Evolutionary conservation across 805 yeast species (phyloP).

Genomic region (Barnettozyma botsteinii): DNA sequence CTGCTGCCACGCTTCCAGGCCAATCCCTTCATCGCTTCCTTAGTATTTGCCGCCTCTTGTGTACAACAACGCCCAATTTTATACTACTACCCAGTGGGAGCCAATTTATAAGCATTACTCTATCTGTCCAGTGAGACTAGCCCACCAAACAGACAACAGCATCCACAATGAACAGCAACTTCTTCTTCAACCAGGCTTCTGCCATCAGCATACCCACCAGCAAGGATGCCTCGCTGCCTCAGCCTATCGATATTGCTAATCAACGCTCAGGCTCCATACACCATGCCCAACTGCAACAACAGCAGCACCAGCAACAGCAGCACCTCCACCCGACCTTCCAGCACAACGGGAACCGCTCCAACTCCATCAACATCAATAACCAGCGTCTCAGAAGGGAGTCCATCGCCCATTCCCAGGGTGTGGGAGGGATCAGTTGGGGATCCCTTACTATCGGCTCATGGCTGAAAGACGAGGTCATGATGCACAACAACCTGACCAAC

Average conservation of each 20-base stretch:
- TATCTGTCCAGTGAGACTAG: too few relatives aligned
- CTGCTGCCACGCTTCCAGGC: too few relatives aligned
- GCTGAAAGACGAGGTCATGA: conserved; percentile 89
- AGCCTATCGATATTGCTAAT: conserved; percentile 34
- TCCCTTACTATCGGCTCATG: conserved; percentile 92
- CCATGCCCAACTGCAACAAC: conserved; percentile 4
- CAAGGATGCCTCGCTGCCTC: conserved; percentile 12
- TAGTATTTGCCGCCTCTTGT: too few relatives aligned
- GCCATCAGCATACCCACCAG: conserved; percentile 30
- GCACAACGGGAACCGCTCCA: conserved; percentile 11
- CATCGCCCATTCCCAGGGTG: conserved; percentile 93
- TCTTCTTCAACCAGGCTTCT: conserved; percentile 22
- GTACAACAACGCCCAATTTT: too few relatives aligned
- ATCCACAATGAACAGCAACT: conserved; percentile 15
- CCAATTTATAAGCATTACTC: too few relatives aligned
- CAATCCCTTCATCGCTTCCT: too few relatives aligned
- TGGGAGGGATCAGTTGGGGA: conserved; percentile 98
- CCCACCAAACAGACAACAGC: not conserved
- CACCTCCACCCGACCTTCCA: not conserved
- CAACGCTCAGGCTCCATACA: conserved; percentile 28
- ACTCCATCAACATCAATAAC: conserved; percentile 26
- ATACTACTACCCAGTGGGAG: too few relatives aligned
- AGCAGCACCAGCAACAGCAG: conserved; percentile 15
- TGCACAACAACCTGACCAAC: conserved; percentile 30
- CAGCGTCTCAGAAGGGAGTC: conserved; percentile 72